These are phyloP conservation scores for Lobosporangium transversale DNA, from an alignment of 192 early-diverging fungal species.

Conservation along the genomic window DNA sequence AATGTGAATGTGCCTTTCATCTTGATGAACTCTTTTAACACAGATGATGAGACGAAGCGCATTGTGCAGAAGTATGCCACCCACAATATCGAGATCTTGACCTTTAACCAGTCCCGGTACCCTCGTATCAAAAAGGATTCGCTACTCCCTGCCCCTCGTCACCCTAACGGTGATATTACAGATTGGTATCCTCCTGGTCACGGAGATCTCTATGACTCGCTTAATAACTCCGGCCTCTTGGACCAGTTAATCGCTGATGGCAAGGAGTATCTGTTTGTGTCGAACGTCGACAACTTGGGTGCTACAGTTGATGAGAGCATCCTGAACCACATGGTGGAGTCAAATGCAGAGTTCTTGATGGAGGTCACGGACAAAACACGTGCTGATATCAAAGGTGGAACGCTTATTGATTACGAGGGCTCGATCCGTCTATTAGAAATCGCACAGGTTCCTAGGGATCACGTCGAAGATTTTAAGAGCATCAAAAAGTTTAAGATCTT, in stretches of 20 bases:
- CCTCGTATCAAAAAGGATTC: constrained; percentile 95
- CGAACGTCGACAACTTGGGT: constrained; percentile 98
- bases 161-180: constrained; percentile 69
- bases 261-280: constrained; percentile 98
- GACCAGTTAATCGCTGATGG: constrained; percentile 91
- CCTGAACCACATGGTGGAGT: constrained; percentile 88
- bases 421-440: constrained; percentile 94
- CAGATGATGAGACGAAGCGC: constrained; percentile 95
- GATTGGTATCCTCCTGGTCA: constrained; percentile 98
- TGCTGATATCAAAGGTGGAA: constrained; percentile 99
- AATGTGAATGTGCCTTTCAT: constrained; percentile 95
- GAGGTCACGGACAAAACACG: constrained; percentile 99
- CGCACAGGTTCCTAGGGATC: constrained; percentile 95
- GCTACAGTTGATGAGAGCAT: constrained; percentile 96
- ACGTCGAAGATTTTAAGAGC: constrained; percentile 99
- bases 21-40: constrained; percentile 99
- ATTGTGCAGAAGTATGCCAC: constrained; percentile 98
- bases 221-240: constrained; percentile 91
- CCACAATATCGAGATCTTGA: constrained; percentile 93
- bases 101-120: constrained; percentile 97
- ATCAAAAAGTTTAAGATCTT: constrained; percentile 99
- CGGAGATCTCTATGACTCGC: constrained; percentile 96
- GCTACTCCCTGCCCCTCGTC: constrained; percentile 82
- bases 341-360: constrained; percentile 95
- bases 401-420: constrained; percentile 98